Base-by-base conservation (phyloP, 2,329 filamentous ascomycete genomes). In the Fusarium hostae region DNA sequence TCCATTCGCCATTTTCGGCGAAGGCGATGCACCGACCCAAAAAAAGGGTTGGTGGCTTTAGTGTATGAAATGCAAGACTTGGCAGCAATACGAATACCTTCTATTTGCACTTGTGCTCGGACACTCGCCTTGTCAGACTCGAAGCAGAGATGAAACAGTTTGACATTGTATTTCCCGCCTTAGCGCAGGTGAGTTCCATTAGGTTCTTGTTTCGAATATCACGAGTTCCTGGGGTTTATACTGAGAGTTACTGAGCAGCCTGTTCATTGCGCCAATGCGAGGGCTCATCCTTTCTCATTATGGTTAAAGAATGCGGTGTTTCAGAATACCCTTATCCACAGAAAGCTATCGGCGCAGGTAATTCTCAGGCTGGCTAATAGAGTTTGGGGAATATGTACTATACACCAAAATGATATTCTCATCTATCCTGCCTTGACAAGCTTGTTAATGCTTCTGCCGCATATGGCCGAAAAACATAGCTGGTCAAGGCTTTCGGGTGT, bases 101-200 rank as follows among this genome's bases (percentile, higher is more conserved):
- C 47, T 64, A 59, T 52, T 61, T 60, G 69, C 48, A 73, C 66
- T 67, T 59, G 67, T 75, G 70, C 67, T 55, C 54, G 70, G 73
- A 65, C 59, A 67, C 62, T 61, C 48, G 54, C 60, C 68, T 60
- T 44, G 48, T 57, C 32, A 66, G 40, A 66, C 59, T 68, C 58
- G 59, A 64, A 65, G 68, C 73, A 73, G 58, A 43, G 68, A 66
- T 77, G 75, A 76, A 76, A 76, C 75, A 69, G 67, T 63, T 62
- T 70, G 62, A 67, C 62, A 71, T 68, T 73, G 63, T 67, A 63
- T 63, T 64, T 64, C 62, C 45, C 45, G 60, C 48, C 40, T 51
- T 73, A 73, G 71, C 64, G 62, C 52, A 59, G 43, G 59, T 58
- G 44, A 30, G 47, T 35, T 43, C 62, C 26, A 44, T 43, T 26